A percentile compares a stretch with the other conserved stretches of the same genome.
Conservation (phyloP, 1,284 basidiomycete species). For the Cryptococcus depauperatus region DNA sequence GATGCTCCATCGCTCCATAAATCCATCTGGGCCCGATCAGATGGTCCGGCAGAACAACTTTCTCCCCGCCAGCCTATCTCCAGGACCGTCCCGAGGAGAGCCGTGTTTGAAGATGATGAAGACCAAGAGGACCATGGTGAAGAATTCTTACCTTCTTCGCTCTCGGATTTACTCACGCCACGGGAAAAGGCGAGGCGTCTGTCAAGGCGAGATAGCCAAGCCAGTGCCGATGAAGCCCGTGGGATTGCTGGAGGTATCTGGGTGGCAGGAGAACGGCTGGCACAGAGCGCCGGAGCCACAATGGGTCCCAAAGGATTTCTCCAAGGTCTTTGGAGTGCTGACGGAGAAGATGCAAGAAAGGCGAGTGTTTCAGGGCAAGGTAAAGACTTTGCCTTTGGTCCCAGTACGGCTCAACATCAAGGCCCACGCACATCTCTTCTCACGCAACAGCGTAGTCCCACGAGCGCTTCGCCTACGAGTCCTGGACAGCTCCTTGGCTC, state of each 20-base stretch:
- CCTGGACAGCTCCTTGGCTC: slow-evolving; percentile 5
- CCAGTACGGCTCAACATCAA: slow-evolving; percentile 17
- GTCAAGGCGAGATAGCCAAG: slow-evolving; percentile 51
- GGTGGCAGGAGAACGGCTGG: slow-evolving; percentile 31
- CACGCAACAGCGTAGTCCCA: slow-evolving; percentile 28
- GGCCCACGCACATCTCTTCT: slow-evolving; percentile 25
- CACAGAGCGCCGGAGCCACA: slow-evolving; percentile 41
- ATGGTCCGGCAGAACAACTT: slow-evolving; percentile 33
- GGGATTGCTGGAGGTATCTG: slow-evolving; percentile 4
- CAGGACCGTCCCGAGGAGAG: slow-evolving; percentile 8
- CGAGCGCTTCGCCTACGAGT: slow-evolving; percentile 11
- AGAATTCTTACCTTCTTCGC: slow-evolving; percentile 73
- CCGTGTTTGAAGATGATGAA: slow-evolving; percentile 22
- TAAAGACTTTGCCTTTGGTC: slow-evolving; percentile 24
- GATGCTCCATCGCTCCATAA: slow-evolving; percentile 19
- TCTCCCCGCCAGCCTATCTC: slow-evolving; percentile 29
- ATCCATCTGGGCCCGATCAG: slow-evolving; percentile 39
- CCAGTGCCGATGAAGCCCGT: slow-evolving; percentile 18
- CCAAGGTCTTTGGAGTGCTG: slow-evolving; percentile 38
- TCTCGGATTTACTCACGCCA: slow-evolving; percentile 79
- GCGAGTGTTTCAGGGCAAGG: slow-evolving; percentile 5
- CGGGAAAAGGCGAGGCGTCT: slow-evolving; percentile 69
- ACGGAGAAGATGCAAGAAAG: slow-evolving; percentile 38
- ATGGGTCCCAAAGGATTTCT: slow-evolving; percentile 39
- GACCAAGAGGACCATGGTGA: slow-evolving; percentile 60